Base-by-base conservation (phyloP, 23 red algal species). In the Gracilaria gracilis region DNA sequence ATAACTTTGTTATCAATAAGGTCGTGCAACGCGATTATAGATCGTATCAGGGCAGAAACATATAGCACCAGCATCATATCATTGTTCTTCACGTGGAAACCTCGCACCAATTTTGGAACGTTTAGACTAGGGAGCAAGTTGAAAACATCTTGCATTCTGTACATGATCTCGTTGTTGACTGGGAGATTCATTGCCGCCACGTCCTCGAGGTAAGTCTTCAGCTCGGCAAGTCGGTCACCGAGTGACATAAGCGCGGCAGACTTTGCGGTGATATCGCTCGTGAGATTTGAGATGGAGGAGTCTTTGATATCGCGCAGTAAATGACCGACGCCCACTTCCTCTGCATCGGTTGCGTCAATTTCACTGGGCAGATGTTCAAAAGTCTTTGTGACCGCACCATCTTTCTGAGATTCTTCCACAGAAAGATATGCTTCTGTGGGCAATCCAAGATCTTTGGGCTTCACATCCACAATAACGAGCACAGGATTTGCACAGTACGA, bases 281-380 rank as follows among this genome's bases (percentile, higher is more conserved):
- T 91, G 1, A 99, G 91, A 13, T 90, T 96, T 46, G 85, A 90
- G 24, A 96, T 86, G 0, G 90, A 86, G 20, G 91, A 67, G 38
- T 99, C 94, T 81, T 96, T 94, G 61, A 99, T 91, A 74, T 99
- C 94, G 16, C 97, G 94, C 72, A 99, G 46, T 38, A 99, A 51
- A 79, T 99, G 97, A 0, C 94, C 97, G 21, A 95, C 94, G 33
- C 97, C 97, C 27, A 99, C 94, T 72, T 99, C 94, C 93, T 99
- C 97, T 14, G 97, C 97, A 75, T 99, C 97, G 6, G 91, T 72
- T 27, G 94, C 90, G 62, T 92, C 88, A 75, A 99, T 92, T 76
- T 94, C 94, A 54, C 88, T 91, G 47, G 97, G 97, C 20, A 99
- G 62, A 67, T 99, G 97, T 51, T 87, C 94, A 86, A 99, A 99